Base-by-base conservation (phyloP, 2,329 filamentous ascomycete species). In the Knufia fluminis region DNA sequence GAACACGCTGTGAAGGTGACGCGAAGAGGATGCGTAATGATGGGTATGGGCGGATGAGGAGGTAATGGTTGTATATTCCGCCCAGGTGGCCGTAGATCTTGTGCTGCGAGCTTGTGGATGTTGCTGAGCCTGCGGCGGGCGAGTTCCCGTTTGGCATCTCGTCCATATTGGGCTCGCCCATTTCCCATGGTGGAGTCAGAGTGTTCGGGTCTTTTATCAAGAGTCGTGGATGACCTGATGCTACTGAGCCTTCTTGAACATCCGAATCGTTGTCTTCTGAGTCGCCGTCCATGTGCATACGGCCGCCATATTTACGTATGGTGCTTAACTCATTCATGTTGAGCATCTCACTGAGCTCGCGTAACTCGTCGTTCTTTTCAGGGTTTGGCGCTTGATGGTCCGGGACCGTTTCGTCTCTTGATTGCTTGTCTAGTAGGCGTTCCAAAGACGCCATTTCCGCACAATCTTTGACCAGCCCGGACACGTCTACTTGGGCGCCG, bases 401-500 rank as follows among this genome's bases (percentile, higher is more conserved):
- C 20, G 60, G 50, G 39, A 59, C 49, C 40, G 57, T 60, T 43
- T 66, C 60, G n/a, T 58, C 52, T 35, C 59, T 61, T 60, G 52
- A 38, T 52, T 62, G 59, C 46, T 64, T 53, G 46, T 64, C 60
- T 28, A 67, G 64, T 23, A 83, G 68, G 7, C 67, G 68, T 46
- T 71, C 70, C 14, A 86, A 68, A 0, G 79, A 80, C 8, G 83
- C 79, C 36, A 87, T 73, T 17, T 82, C 82, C 1, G 77, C 74
- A 53, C 75, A 78, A 38, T 85, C 79, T 59, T 82, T 83, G 16
- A 80, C 78, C 0, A 87, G 71, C 2, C 81, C 80, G 1, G 79
- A 83, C 4, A 87, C 74, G 54, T 87, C 84, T 23, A 87, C 78
- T 61, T 87, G 83, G 0, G 83, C 83, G 20, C 84, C 84, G 48